A percentile compares a stretch with the other conserved stretches of the same genome.
phyloP scores from a whole-genome alignment of 2,329 filamentous ascomycete species.

The Myriosclerotinia scirpicola region DNA sequence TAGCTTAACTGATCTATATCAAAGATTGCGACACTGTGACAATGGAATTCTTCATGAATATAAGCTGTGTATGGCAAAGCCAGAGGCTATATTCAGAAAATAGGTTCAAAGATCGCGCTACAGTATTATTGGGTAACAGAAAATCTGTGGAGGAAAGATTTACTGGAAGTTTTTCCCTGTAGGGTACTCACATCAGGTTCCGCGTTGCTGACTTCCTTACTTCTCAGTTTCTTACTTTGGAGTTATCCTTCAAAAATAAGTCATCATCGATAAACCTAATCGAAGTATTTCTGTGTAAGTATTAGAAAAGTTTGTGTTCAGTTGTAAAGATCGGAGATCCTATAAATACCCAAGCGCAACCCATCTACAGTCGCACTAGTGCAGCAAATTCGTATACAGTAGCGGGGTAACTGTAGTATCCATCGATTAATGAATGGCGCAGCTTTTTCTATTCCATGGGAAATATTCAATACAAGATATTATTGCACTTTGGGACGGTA shows the following conservation, averaged over 20 bases:
- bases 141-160: neutral
- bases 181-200: too few species aligned
- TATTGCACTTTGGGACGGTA: too few species aligned
- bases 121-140: neutral
- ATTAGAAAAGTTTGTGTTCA: neutral
- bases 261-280: fast-evolving
- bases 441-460: neutral
- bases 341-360: too few species aligned
- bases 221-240: too few species aligned
- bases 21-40: neutral
- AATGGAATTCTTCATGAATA: too few species aligned
- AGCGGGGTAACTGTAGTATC: too few species aligned
- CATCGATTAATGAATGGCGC: too few species aligned
- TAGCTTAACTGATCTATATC: neutral
- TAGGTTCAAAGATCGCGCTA: neutral
- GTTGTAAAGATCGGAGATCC: neutral
- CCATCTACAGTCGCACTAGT: neutral
- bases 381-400: neutral
- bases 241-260: fast-evolving
- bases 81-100: too few species aligned
- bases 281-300: too few species aligned
- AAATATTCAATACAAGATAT: neutral
- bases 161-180: neutral
- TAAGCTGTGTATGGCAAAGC: too few species aligned
- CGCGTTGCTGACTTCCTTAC: neutral